A percentile compares a stretch with the other conserved stretches of the same genome.
Evolutionary conservation across 192 early-diverging fungal species (phyloP).

Genomic region (Haplosporangium gracile): DNA sequence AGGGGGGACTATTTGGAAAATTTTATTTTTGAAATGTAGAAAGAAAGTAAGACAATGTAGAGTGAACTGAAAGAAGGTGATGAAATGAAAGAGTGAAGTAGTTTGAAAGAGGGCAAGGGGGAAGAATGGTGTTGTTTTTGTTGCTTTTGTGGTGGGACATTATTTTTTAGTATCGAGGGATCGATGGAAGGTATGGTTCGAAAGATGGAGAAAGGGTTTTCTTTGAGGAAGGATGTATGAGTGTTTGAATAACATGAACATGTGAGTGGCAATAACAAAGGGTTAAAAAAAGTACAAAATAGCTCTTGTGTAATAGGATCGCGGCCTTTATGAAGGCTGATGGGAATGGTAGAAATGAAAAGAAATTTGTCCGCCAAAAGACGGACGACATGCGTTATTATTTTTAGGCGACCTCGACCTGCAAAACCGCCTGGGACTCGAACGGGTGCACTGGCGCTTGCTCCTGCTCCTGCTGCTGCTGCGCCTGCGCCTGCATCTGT

Average conservation of each 20-base stretch:
- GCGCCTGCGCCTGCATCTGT: background rate
- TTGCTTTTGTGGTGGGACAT: background rate
- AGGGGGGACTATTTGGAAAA: too few species aligned
- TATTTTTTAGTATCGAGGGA: background rate
- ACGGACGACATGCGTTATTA: background rate
- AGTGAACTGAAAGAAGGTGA: too few species aligned
- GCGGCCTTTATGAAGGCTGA: background rate
- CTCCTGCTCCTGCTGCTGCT: background rate
- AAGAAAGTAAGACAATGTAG: too few species aligned
- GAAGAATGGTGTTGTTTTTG: background rate
- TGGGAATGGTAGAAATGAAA: background rate
- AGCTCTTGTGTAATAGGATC: background rate
- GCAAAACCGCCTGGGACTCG: background rate
- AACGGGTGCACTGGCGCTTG: background rate
- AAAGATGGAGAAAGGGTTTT: background rate
- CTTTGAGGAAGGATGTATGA: background rate
- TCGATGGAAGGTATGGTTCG: background rate
- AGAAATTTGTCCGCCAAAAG: background rate
- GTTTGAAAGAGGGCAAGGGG: background rate
- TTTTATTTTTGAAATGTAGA: too few species aligned
- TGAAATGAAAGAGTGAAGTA: too few species aligned
- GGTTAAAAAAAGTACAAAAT: background rate
- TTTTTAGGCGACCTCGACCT: slow-evolving; percentile 5
- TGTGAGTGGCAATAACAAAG: background rate
- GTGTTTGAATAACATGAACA: background rate